Percentiles rank a stretch among this genome's conserved stretches.
phyloP scores from a whole-genome alignment of 2,329 filamentous ascomycete species.

The Emydomyces testavorans region DNA sequence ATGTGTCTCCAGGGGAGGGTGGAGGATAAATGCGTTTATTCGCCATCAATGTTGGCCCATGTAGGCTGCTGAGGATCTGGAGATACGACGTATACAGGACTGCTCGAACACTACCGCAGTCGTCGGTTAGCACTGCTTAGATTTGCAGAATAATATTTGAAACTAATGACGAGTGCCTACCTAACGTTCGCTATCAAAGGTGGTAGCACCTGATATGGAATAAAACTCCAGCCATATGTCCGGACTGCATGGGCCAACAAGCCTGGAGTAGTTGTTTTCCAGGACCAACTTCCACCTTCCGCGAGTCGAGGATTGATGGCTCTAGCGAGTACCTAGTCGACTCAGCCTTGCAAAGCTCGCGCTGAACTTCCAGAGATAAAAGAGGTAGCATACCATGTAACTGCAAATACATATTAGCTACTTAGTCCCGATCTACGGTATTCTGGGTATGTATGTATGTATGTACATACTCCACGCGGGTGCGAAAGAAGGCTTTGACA shows the following conservation, averaged over 20 bases:
- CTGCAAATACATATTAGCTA: conserved; percentile 24
- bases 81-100: conserved; percentile 54
- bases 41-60: conserved; percentile 47
- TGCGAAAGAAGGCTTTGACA: conserved; percentile 84
- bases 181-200: conserved; percentile 52
- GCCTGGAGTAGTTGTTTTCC: conserved; percentile 50
- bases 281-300: conserved; percentile 42
- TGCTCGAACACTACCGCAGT: conserved; percentile 42
- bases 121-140: not conserved
- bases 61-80: conserved; percentile 45
- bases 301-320: conserved; percentile 47
- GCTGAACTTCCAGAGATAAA: not conserved
- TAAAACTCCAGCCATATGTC: conserved; percentile 52
- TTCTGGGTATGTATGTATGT: not conserved
- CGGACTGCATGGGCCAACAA: conserved; percentile 50
- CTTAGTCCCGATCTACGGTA: not conserved
- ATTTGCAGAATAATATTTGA: not conserved
- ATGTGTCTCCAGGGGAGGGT: conserved; percentile 42
- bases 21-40: conserved; percentile 51
- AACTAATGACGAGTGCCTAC: conserved; percentile 26
- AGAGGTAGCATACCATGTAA: conserved; percentile 38
- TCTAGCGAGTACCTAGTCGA: conserved; percentile 46
- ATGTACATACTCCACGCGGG: conserved; percentile 62
- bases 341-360: not conserved
- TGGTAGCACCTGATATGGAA: conserved; percentile 53